Percentiles rank a stretch among this genome's conserved stretches.
These are phyloP conservation scores for Zychaea mexicana DNA, from an alignment of 371 early-diverging fungal species.

Conservation along the genomic window DNA sequence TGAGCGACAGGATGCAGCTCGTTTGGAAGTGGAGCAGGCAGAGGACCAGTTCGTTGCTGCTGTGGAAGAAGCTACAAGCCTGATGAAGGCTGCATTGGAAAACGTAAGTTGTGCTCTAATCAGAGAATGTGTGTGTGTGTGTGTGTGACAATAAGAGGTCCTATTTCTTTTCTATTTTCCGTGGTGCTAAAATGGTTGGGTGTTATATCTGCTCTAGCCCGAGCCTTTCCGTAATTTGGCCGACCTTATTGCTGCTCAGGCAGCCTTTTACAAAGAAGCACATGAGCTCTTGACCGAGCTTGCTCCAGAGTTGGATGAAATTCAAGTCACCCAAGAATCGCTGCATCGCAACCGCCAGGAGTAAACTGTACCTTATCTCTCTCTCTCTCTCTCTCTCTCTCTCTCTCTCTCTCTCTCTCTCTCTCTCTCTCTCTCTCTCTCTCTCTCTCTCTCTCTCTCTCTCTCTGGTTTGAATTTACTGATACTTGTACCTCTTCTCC, in stretches of 20 bases:
- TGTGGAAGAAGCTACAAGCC: slow-evolving; percentile 87
- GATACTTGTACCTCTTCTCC: background rate
- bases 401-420: background rate
- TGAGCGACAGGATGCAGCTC: slow-evolving; percentile 67
- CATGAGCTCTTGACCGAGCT: slow-evolving; percentile 77
- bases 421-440: background rate
- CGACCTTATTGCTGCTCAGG: slow-evolving; percentile 85
- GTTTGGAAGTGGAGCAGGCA: slow-evolving; percentile 83
- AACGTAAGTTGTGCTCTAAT: slow-evolving; percentile 48
- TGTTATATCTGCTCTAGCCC: slow-evolving; percentile 64
- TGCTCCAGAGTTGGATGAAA: slow-evolving; percentile 91
- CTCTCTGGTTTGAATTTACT: background rate
- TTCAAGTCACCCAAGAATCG: slow-evolving; percentile 88
- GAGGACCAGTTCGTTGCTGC: slow-evolving; percentile 93
- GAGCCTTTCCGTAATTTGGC: slow-evolving; percentile 84
- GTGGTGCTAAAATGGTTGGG: background rate
- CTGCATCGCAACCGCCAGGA: slow-evolving; percentile 68
- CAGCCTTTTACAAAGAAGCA: slow-evolving; percentile 83
- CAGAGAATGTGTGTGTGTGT: background rate
- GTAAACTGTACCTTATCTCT: slow-evolving; percentile 19
- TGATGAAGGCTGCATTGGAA: slow-evolving; percentile 92
- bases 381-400: background rate
- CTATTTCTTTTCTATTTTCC: background rate
- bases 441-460: background rate
- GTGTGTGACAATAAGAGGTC: background rate